These are phyloP conservation scores for Ustulina deusta DNA, from an alignment of 2,329 filamentous ascomycete genomes.

Conservation along the genomic window DNA sequence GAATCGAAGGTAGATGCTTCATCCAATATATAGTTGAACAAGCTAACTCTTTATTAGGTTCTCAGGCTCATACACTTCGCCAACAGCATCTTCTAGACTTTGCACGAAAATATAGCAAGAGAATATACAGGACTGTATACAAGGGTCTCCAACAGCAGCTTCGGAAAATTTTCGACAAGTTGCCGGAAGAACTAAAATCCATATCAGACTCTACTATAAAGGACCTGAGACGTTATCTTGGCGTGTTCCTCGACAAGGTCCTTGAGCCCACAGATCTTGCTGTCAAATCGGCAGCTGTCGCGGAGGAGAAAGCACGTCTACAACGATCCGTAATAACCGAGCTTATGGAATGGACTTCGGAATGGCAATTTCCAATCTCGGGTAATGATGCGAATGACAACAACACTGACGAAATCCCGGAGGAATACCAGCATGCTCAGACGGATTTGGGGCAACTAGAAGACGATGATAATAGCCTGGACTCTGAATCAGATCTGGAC, in stretches of 20 bases:
- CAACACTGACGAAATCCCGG: not conserved
- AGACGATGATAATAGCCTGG: not conserved
- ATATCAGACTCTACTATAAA: not conserved
- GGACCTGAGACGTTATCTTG: slow-evolving; percentile 2
- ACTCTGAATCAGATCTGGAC: not conserved
- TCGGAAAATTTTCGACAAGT: not conserved
- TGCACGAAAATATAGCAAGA: not conserved
- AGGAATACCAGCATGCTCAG: not conserved
- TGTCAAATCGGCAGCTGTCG: slow-evolving; percentile 16
- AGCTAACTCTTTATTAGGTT: not conserved
- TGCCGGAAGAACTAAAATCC: not conserved
- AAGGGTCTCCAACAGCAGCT: not conserved
- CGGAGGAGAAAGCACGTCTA: slow-evolving; percentile 11
- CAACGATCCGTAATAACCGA: not conserved
- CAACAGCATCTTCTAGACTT: not conserved
- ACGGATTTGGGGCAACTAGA: not conserved
- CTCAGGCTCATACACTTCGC: not conserved
- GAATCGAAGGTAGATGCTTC: not conserved
- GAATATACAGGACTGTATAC: not conserved
- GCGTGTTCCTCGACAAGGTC: slow-evolving; percentile 22
- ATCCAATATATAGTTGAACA: not conserved
- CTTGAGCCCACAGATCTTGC: slow-evolving; percentile 8
- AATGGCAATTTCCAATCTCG: not conserved
- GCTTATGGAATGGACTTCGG: not conserved
- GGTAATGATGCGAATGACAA: not conserved